Base-by-base conservation (phyloP, 306 rosid species). In the Lablab purpureus region DNA sequence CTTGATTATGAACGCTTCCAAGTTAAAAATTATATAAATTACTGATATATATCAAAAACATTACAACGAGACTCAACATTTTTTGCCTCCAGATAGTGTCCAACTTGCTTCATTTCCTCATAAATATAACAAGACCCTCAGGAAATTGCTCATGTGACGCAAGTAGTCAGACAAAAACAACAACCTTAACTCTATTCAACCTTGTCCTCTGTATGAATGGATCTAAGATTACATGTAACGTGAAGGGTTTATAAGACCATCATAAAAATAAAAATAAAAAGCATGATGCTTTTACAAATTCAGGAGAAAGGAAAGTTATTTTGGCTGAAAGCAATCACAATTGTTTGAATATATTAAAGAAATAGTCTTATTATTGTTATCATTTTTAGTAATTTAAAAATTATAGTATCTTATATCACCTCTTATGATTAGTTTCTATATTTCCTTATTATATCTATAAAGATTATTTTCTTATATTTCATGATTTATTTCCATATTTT, bases 1-100 rank as follows among this genome's bases (percentile, higher is more conserved):
- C 28, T 51, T 56, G 72, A 55, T 62, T 45, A 17, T 34, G 77
- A 71, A 75, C 18, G 25, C 0, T 69, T 34, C 58, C 14, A 36
- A 69, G 43, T n/a, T 21, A 69, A 27, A 52, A 52, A 19, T 19
- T 47, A 58, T 25, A 71, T 43, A 58, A 58, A 21, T 49, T 25
- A 60, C n/a, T 17, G 3, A 58, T 50, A 25, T 40, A n/a, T n/a
- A 27, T 5, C 6, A 14, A 76, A 79, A 83, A 78, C 81, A 92
- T 83, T 81, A 93, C 97, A 76, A 93, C 80, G 70, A 91, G 90
- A 78, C 83, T 85, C 59, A 52, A 86, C 70, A 76, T 93, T 89
- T 84, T 83, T 90, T 14, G 91, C 88, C 76, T 85, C 90, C 80
- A 93, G 28, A 71, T 30, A 71, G 81, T 52, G 77, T 79, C 91